Evolutionary conservation across 2,329 filamentous ascomycete genomes (phyloP), one percentile per base, ranked within the genome.

Genomic region (Xylaria sp.): DNA sequence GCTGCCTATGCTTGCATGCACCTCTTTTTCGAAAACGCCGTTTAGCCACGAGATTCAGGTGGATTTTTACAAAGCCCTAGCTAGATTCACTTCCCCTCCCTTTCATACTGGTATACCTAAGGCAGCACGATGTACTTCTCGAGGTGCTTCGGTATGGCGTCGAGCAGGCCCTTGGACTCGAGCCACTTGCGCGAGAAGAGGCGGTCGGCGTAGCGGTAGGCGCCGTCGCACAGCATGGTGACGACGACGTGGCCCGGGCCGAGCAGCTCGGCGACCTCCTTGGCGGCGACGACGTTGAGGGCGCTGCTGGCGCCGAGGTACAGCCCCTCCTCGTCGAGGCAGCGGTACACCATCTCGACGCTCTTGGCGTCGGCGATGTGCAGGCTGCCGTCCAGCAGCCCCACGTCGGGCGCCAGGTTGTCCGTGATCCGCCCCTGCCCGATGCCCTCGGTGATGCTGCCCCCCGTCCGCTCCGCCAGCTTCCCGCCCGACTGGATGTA

Each of bases 291-390:
- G 13, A 99, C 94, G 70, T 99, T 99, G 67, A 99, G 78, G 54
- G 91, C 90, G 20, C 91, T 96, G 76, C 91, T 96, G 37, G 94
- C 94, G 59, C 94, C 94, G 1, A 99, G 81, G 72, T 99, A 99
- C 47, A 99, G 76, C 1, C 94, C 94, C 72, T 99, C 94, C 75
- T 97, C 92, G 67, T 97, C 92, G 59, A 99, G 78, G 69, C 93
- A 96, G 61, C 93, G 81, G 77, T 97, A 99, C 41, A 99, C 91
- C 94, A 97, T 97, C 74, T 90, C 91, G 64, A 99, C 93, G 67
- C 87, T 95, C 83, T 96, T 92, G 77, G 94, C 92, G 70, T 99
- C 94, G 57, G 85, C 82, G 63, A 99, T 91, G 70, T 87, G 81
- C 66, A 99, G 69, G 34, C 91, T 91, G 54, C 88, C 92, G 74